Evolutionary conservation across 2,329 filamentous ascomycete species (phyloP).

Genomic region (Claviceps humidiphila): DNA sequence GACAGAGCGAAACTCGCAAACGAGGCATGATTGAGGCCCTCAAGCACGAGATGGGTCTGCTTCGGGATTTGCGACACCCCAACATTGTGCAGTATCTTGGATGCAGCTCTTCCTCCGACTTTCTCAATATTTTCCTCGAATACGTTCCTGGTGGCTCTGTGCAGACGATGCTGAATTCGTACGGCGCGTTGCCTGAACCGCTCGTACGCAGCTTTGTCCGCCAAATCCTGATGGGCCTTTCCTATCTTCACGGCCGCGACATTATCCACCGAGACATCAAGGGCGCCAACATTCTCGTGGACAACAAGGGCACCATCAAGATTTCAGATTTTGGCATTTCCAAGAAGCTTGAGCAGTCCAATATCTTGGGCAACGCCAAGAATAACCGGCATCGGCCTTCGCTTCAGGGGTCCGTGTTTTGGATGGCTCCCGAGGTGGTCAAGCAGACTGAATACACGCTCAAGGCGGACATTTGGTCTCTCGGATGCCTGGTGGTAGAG

Average conservation of each 20-base stretch:
- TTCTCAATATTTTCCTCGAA: constrained; percentile 98
- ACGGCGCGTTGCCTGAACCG: constrained; percentile 85
- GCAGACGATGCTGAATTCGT: constrained; percentile 96
- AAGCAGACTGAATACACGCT: constrained; percentile 96
- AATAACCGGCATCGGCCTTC: constrained; percentile 62
- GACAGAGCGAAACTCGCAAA: constrained; percentile 77
- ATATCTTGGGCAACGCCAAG: constrained; percentile 57
- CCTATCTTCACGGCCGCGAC: constrained; percentile 84
- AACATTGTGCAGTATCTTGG: constrained; percentile 98
- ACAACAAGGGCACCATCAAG: constrained; percentile 98
- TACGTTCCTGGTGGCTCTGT: constrained; percentile 97
- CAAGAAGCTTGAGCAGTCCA: constrained; percentile 90
- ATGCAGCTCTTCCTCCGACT: constrained; percentile 78
- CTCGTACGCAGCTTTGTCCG: constrained; percentile 93
- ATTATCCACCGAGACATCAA: constrained; percentile 99
- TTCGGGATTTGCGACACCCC: constrained; percentile 85
- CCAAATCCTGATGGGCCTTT: constrained; percentile 84
- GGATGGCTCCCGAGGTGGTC: constrained; percentile 99
- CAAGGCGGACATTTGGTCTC: constrained; percentile 97
- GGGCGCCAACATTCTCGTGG: constrained; percentile 94
- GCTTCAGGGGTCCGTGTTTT: constrained; percentile 93
- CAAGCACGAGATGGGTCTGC: constrained; percentile 88
- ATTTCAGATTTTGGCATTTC: constrained; percentile 98
- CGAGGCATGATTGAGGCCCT: constrained; percentile 96
- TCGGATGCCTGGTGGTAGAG: constrained; percentile 92